Conservation (phyloP, 1,284 basidiomycete genomes). For the Irpex sp. region DNA sequence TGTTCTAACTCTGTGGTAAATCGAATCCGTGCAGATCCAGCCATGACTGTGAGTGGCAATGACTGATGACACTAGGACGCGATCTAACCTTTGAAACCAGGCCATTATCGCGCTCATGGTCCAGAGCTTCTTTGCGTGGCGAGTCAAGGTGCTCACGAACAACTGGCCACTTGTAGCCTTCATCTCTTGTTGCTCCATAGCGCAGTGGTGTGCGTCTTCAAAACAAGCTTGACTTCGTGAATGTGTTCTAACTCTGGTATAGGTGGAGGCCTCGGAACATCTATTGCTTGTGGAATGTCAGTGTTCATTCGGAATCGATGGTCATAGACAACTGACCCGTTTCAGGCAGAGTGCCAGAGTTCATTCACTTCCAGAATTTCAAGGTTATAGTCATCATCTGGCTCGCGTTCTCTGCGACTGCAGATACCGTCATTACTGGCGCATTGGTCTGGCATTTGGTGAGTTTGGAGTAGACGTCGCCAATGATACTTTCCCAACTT, state of each 20-base stretch:
- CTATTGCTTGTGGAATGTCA: conserved; percentile 29
- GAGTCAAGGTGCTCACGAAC: conserved; percentile 33
- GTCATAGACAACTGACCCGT: background rate
- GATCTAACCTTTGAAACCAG: conserved; percentile 13
- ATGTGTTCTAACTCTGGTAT: background rate
- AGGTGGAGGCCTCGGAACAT: conserved; percentile 30
- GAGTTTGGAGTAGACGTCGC: background rate
- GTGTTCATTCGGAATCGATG: background rate
- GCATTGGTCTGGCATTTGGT: conserved; percentile 30
- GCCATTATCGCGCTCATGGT: conserved; percentile 34
- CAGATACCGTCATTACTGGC: conserved; percentile 26
- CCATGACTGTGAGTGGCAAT: conserved; percentile 23
- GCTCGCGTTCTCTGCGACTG: conserved; percentile 28
- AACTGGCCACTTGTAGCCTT: conserved; percentile 22
- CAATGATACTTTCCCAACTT: background rate
- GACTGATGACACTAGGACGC: background rate
- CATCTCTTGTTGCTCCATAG: conserved; percentile 23
- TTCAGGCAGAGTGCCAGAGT: conserved; percentile 21
- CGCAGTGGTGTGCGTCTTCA: conserved; percentile 27
- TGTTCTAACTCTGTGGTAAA: background rate
- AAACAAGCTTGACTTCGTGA: too few species aligned
- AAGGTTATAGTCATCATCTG: conserved; percentile 32
- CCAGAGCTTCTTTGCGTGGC: conserved; percentile 39
- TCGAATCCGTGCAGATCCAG: conserved; percentile 21
- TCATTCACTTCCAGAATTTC: conserved; percentile 31